Percentiles rank a stretch among this genome's conserved stretches.
Conservation (phyloP, 2,329 filamentous ascomycete species). For the Fusarium tupiense region DNA sequence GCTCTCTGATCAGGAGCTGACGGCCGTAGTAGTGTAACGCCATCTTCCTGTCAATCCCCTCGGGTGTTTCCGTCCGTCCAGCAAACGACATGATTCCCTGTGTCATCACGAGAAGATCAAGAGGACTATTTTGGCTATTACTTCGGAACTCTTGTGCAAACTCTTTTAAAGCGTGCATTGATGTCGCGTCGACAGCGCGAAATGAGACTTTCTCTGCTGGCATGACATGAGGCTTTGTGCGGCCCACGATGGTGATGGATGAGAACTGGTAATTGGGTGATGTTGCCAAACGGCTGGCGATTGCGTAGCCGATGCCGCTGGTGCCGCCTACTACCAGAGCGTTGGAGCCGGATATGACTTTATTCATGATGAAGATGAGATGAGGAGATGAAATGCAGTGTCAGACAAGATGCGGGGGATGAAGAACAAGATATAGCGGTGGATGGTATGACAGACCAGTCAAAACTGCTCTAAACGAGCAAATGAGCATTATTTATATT, state of each 20-base stretch:
- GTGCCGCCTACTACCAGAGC: constrained; percentile 50
- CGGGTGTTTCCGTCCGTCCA: constrained; percentile 52
- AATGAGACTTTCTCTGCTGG: constrained; percentile 47
- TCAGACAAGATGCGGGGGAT: neutral
- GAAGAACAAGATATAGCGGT: neutral
- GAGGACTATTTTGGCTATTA: neutral
- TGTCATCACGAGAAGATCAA: constrained; percentile 53
- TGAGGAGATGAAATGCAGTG: neutral
- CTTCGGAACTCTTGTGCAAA: constrained; percentile 43
- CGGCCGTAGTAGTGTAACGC: constrained; percentile 57
- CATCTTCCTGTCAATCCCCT: constrained; percentile 57
- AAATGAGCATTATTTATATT: neutral
- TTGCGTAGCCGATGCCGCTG: constrained; percentile 49
- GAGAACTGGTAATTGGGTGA: constrained; percentile 31
- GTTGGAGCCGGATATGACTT: constrained; percentile 8
- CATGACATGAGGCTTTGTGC: constrained; percentile 43
- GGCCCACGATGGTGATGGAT: constrained; percentile 46
- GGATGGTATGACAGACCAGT: neutral
- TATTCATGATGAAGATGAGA: neutral
- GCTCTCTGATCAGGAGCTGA: constrained; percentile 54
- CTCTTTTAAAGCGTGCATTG: constrained; percentile 46
- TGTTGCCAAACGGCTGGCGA: constrained; percentile 47
- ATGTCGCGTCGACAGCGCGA: constrained; percentile 45
- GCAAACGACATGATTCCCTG: constrained; percentile 50
- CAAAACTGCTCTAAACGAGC: neutral